A percentile compares a stretch with the other conserved stretches of the same genome.
These are phyloP conservation scores for Ophiorrhiza pumila DNA, from an alignment of 257 asterid species.

Conservation along the genomic window DNA sequence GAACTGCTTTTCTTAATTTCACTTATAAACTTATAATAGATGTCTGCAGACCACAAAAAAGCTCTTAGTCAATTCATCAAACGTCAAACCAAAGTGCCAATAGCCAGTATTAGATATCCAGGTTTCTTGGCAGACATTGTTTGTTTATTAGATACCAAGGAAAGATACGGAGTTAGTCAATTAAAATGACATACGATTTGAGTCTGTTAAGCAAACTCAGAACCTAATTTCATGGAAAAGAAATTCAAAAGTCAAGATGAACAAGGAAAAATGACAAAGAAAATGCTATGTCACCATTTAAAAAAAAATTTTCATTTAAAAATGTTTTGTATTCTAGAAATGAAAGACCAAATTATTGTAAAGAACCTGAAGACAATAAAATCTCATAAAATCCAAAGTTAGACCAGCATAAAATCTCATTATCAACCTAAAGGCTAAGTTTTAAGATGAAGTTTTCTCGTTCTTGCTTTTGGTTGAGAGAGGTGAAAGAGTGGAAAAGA, in stretches of 20 bases:
- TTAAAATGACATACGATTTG: neutral
- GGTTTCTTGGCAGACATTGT: neutral
- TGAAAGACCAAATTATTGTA: slow-evolving; percentile 4
- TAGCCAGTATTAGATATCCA: neutral
- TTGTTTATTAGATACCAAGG: neutral
- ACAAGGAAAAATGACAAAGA: neutral
- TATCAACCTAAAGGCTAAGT: no score
- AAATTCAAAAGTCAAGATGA: neutral
- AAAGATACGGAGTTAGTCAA: neutral
- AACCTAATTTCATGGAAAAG: neutral
- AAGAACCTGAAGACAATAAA: slow-evolving; percentile 96
- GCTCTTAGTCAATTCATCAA: neutral
- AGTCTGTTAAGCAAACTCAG: neutral
- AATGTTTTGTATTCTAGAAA: neutral
- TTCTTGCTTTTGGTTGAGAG: no score
- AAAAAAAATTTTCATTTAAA: neutral
- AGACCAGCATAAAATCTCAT: no score
- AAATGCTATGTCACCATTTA: neutral
- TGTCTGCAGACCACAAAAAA: neutral
- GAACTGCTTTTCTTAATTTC: neutral
- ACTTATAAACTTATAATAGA: neutral
- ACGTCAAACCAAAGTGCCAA: neutral
- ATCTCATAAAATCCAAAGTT: no score
- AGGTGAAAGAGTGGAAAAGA: no score
- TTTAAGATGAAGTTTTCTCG: no score